Base-by-base conservation (phyloP, 805 yeast genomes). In the Metschnikowia cerradonensis region DNA sequence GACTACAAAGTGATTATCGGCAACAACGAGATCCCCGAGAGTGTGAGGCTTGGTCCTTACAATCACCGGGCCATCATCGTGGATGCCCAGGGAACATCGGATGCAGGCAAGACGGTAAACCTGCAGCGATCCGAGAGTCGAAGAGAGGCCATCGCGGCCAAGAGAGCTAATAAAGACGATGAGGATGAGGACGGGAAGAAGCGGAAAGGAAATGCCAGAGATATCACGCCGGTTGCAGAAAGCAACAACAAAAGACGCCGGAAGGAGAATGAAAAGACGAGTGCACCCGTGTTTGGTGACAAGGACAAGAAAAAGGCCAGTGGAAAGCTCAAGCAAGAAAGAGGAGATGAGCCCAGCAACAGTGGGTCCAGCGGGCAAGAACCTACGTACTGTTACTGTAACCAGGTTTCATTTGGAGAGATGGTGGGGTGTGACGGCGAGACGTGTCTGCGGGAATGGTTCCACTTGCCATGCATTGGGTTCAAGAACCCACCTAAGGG, bases 401-500 rank as follows among this genome's bases (percentile, higher is more conserved):
- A 90, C 66, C 97, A 91, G 66, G 96, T 91, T 0, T 92, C 97
- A 4, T 94, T 88, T 65, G 99, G 99, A 17, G 98, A 94, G 63
- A 94, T 94, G 99, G 97, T 94, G 53, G 99, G 96, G 2, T 94
- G 99, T 71, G 99, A 94, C 63, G 97, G 97, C 11, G 91, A 88
- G 34, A 82, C 84, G 52, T 92, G 98, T 72, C 84, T 84, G 65
- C 76, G 90, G 49, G 98, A 91, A 67, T 91, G 98, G 98, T 91
- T 91, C 71, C 98, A 91, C 72, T 73, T 92, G 58, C 95, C 95
- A 15, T 91, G 98, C 68, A 87, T 89, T 40, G 96, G 96, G 0
- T 77, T 90, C 60, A 82, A 84, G 46, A 84, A 90, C 45, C 80
- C 92, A 4, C 98, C 97, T 2, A 87, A 84, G 71, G 73, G 75